Evolutionary conservation across 768 basidiomycete genomes (phyloP), one percentile per base, ranked within the genome.

Genomic region (Leccinum subtestaceum): DNA sequence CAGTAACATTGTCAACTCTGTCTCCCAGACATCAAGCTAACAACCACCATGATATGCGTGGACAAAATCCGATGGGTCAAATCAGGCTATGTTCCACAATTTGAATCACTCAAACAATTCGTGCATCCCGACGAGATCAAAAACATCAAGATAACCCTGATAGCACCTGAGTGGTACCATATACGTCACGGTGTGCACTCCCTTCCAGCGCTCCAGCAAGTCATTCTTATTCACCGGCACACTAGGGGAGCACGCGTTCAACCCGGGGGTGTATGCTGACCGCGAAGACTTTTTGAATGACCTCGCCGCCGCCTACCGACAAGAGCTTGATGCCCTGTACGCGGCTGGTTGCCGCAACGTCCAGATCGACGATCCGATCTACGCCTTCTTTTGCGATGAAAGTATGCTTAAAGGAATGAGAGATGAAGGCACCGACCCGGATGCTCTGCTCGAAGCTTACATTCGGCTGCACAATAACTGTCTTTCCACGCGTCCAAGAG

Each of bases 91-190:
- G 38, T 84, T 7, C 79, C 85, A 25, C 82, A 88, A 60, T 89
- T 86, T 66, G 81, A 84, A 57, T 81, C 77, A 52, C 73, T 87
- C 57, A 88, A 86, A 70, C 72, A 70, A 27, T 65, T 86, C n/a
- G 84, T 87, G 21, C 38, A 40, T 40, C 38, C 38, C 5, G 17
- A 40, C 9, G 17, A 40, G 17, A 9, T 40, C 17, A 40, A 80
- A 65, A 77, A 79, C 65, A 80, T 91, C 71, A 91, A 93, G 70
- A 66, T 91, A 57, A 90, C 86, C 21, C 76, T 89, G 71, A 85
- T 83, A 59, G 83, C 87, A 0, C 89, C 88, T 3, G 84, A 84
- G 38, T 88, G 87, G 86, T 86, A 83, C 70, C 85, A 87, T 67
- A 81, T 87, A 31, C 81, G 84, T 27, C 85, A 86, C 67, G 87